A percentile compares a stretch with the other conserved stretches of the same genome.
Conservation (phyloP, 768 basidiomycete species). For the Paxillus involutus region DNA sequence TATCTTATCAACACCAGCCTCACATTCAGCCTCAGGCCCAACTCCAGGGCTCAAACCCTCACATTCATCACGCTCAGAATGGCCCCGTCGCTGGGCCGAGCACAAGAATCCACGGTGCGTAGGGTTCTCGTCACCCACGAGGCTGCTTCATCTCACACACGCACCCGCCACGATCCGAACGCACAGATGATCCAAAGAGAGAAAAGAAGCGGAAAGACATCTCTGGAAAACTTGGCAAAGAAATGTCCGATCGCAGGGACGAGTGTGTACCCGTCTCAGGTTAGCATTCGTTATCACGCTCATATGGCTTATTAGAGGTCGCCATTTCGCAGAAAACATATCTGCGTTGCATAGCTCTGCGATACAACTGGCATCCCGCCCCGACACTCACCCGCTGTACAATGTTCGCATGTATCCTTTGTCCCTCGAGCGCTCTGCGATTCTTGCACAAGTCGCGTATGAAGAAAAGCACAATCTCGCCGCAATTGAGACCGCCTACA, state of each 20-base stretch:
- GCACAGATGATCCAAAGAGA: conserved; percentile 49
- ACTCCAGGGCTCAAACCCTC: conserved; percentile 20
- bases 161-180: background rate
- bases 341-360: conserved; percentile 57
- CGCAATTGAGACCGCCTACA: conserved; percentile 66
- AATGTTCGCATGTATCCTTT: conserved; percentile 71
- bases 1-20: conserved; percentile 10
- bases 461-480: conserved; percentile 73
- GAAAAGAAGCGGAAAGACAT: conserved; percentile 71
- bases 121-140: background rate
- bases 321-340: conserved; percentile 64
- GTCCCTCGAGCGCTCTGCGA: conserved; percentile 74
- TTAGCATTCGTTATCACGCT: conserved; percentile 10
- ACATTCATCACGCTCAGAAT: conserved; percentile 38
- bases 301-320: conserved; percentile 41
- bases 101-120: conserved; percentile 42
- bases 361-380: conserved; percentile 64
- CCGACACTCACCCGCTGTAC: conserved; percentile 64
- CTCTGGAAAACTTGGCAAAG: conserved; percentile 69
- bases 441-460: conserved; percentile 61
- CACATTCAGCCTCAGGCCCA: conserved; percentile 7
- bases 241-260: conserved; percentile 71
- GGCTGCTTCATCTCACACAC: conserved; percentile 26
- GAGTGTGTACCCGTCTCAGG: conserved; percentile 49
- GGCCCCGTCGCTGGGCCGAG: conserved; percentile 42